These are phyloP conservation scores for Rosa persica DNA, from an alignment of 306 rosid genomes.

Conservation along the genomic window DNA sequence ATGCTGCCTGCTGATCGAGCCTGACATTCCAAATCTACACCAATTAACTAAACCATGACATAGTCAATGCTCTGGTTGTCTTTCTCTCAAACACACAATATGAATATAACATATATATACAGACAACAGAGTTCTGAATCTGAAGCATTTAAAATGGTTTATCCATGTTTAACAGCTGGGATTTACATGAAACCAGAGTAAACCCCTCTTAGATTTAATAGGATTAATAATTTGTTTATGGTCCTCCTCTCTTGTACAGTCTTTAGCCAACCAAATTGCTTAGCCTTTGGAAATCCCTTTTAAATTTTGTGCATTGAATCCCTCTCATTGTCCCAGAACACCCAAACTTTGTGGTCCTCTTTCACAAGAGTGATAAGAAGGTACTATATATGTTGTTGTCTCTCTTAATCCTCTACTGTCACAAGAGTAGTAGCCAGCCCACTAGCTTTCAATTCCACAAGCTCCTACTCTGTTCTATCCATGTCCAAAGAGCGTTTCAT, in stretches of 20 bases:
- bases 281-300: conserved; percentile 27
- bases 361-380: conserved; percentile 41
- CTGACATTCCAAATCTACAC: not conserved
- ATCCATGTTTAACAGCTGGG: conserved; percentile 37
- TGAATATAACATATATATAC: not conserved
- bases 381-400: conserved; percentile 40
- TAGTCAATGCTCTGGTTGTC: conserved; percentile 9
- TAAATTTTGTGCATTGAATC: conserved; percentile 11
- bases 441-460: conserved; percentile 30
- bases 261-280: conserved; percentile 31
- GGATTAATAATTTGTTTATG: conserved; percentile 16
- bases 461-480: conserved; percentile 36
- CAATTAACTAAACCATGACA: not conserved
- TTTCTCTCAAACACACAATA: conserved; percentile 5
- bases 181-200: conserved; percentile 39
- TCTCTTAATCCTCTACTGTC: conserved; percentile 36
- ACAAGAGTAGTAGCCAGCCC: conserved; percentile 25
- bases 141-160: conserved; percentile 11
- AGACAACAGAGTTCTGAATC: conserved; percentile 7
- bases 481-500: not conserved
- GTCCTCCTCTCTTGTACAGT: conserved; percentile 39
- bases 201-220: conserved; percentile 32
- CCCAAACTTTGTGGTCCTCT: conserved; percentile 43
- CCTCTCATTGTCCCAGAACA: conserved; percentile 37
- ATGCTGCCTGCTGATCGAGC: not conserved